These are phyloP conservation scores for Colletotrichum noveboracense DNA, from an alignment of 2,329 filamentous ascomycete genomes.

Conservation along the genomic window DNA sequence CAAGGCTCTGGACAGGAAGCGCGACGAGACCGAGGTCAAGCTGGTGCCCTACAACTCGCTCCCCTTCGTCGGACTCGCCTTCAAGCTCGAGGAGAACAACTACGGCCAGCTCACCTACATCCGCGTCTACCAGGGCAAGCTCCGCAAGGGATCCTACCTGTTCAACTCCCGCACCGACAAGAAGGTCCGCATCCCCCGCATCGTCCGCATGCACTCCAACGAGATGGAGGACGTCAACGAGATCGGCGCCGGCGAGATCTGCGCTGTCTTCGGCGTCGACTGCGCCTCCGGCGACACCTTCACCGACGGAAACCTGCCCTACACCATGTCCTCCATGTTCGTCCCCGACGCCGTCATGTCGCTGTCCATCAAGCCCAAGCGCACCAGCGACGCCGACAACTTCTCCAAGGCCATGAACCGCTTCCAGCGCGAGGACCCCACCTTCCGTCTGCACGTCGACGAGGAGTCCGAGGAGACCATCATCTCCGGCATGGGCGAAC, in stretches of 20 bases:
- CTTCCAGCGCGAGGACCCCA: constrained; percentile 98
- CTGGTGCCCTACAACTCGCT: constrained; percentile 92
- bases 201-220: constrained; percentile 99
- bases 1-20: constrained; percentile 82
- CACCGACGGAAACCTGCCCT: constrained; percentile 89
- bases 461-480: constrained; percentile 94
- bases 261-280: constrained; percentile 96
- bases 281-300: constrained; percentile 98
- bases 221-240: constrained; percentile 98
- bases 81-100: constrained; percentile 99
- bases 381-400: constrained; percentile 87
- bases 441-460: constrained; percentile 94
- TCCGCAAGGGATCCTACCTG: constrained; percentile 87
- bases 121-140: constrained; percentile 92
- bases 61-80: constrained; percentile 93
- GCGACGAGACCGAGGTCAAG: constrained; percentile 80
- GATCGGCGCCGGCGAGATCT: constrained; percentile 96
- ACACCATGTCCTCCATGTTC: constrained; percentile 98
- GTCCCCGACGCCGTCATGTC: constrained; percentile 98
- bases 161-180: constrained; percentile 95
- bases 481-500: constrained; percentile 97
- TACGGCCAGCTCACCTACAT: constrained; percentile 99
- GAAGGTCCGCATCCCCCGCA: constrained; percentile 95
- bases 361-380: constrained; percentile 95
- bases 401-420: constrained; percentile 99